Evolutionary conservation across 257 asterid species (phyloP), one percentile per base, ranked within the genome.

Genomic region (Forsythia suspensa): DNA sequence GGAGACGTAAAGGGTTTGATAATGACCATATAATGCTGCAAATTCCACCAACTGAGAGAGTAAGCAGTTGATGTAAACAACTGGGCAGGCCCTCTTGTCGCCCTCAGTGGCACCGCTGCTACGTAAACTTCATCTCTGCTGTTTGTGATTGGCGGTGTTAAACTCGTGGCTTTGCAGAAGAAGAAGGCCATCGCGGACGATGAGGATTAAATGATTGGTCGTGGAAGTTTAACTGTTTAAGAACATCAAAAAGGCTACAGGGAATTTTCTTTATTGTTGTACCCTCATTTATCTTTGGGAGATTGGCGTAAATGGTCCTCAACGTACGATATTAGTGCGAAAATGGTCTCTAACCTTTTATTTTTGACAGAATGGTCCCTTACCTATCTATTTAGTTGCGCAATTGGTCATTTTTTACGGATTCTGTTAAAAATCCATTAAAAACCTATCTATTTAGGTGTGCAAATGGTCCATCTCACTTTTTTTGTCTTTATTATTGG

Each of bases 11-110:
- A 38, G 75, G 90, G 82, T 36, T 86, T 91, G 85, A 90, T 80
- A 67, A 94, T 86, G 89, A 92, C 96, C 90, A 92, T 87, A 88
- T 86, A 94, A 85, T 94, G 97, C 71, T 90, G 93, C 65, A 92
- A 82, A 78, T 88, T 80, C 84, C 88, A 84, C 20, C 87, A 59
- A 80, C 85, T 84, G 76, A 92, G 88, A 67, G 97, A 89, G 86
- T 88, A 88, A 16, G 89, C 86, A 3, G 96, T 38, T 70, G 97
- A 90, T 80, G 90, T 80, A 44, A 91, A 73, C 21, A 88, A 70
- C 51, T 89, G 95, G 44, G 91, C 88, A 44, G 98, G 93, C 41
- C 94, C 92, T 78, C 61, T 84, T 0, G 86, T 72, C 13, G 91
- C 96, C 82, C 89, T 88, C 81, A 92, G 73, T 8, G 97, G 88